These are phyloP conservation scores for Fusarium incarnatum DNA, from an alignment of 2,329 filamentous ascomycete genomes.

Conservation along the genomic window DNA sequence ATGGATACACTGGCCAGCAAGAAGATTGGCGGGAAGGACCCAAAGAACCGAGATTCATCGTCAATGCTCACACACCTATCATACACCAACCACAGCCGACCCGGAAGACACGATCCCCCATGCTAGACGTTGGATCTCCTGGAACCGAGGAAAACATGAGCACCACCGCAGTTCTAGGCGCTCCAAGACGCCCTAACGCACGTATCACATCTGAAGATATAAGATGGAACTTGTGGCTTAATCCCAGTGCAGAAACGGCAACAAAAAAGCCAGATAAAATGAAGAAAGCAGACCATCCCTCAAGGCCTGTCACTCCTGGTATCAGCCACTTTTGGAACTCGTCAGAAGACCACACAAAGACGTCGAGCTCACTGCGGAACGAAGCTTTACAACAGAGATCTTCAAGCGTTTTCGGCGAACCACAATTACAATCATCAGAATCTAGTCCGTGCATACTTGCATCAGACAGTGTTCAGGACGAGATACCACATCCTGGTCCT, in stretches of 20 bases:
- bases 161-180: conserved; percentile 26
- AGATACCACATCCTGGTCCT: background rate
- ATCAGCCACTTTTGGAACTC: conserved; percentile 27
- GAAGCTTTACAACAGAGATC: background rate
- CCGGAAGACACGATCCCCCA: conserved; percentile 7
- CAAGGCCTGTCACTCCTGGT: conserved; percentile 27
- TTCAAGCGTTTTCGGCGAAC: background rate
- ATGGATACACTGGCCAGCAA: background rate
- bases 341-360: conserved; percentile 16
- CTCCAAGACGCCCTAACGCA: background rate
- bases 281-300: background rate
- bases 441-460: background rate
- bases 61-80: conserved; percentile 24
- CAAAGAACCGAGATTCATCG: conserved; percentile 31
- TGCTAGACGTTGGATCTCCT: conserved; percentile 32
- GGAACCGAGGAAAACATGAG: conserved; percentile 27
- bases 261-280: background rate
- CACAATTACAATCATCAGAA: background rate
- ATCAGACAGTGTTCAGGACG: background rate
- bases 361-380: background rate
- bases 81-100: conserved; percentile 48
- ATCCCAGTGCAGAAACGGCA: background rate
- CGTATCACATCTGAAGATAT: conserved; percentile 32
- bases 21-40: background rate
- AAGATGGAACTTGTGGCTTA: conserved; percentile 43